Evolutionary conservation across 176 grass and related monocot species (phyloP).

Genomic region (Rhynchospora breviuscula): DNA sequence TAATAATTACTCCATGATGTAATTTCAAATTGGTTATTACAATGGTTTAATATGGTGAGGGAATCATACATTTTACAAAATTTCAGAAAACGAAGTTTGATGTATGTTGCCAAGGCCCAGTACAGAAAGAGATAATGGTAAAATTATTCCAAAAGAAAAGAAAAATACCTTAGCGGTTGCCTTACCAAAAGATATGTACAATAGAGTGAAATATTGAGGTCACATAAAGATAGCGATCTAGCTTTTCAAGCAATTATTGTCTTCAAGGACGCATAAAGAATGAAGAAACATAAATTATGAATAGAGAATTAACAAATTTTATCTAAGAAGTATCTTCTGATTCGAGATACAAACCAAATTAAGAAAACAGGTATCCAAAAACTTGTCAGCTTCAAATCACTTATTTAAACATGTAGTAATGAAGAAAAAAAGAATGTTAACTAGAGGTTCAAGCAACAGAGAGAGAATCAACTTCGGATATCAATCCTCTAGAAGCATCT

Average conservation of each 20-base stretch:
- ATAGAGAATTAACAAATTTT: background rate
- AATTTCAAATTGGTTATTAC: no score
- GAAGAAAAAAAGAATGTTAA: background rate
- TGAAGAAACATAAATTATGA: no score
- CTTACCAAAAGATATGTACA: background rate
- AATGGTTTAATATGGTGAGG: no score
- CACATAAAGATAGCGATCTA: no score
- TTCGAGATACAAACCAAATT: background rate
- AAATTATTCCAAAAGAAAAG: background rate
- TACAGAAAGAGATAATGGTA: background rate
- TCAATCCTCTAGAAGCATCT: slow-evolving; percentile 21
- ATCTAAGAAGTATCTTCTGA: background rate
- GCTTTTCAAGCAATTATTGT: no score
- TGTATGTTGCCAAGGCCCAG: background rate
- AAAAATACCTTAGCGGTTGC: background rate
- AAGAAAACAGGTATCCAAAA: background rate
- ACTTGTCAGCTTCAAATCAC: background rate
- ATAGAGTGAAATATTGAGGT: background rate
- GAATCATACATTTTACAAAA: no score
- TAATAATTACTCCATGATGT: no score
- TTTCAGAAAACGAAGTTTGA: background rate
- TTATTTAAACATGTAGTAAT: background rate
- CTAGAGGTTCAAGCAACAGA: background rate
- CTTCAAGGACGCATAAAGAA: no score
- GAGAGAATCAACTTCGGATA: background rate